These are phyloP conservation scores for Fusarium sororula DNA, from an alignment of 2,329 filamentous ascomycete genomes.

Conservation along the genomic window DNA sequence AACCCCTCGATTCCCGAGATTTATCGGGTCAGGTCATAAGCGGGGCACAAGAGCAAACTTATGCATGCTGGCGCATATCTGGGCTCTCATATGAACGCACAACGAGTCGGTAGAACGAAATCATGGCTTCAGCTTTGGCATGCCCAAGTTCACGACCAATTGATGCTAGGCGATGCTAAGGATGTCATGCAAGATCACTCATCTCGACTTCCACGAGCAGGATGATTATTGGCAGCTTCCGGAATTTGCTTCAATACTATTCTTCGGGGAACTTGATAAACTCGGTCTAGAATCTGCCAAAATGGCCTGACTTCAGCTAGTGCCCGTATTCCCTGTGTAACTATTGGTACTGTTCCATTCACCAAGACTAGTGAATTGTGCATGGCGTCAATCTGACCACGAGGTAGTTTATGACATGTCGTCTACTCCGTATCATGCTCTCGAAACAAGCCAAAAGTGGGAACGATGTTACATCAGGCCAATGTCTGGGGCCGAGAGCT, in stretches of 20 bases:
- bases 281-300: conserved; percentile 23
- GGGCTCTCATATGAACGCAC: background rate
- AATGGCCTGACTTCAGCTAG: conserved; percentile 22
- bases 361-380: background rate
- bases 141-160: background rate
- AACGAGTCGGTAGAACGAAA: background rate
- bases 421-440: background rate
- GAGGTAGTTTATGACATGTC: conserved; percentile 4
- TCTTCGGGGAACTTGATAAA: background rate
- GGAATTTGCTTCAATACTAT: background rate
- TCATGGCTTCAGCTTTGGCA: background rate
- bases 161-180: background rate
- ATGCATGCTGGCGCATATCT: conserved; percentile 17
- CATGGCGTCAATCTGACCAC: background rate
- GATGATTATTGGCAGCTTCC: background rate
- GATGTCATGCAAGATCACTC: background rate
- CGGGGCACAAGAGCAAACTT: conserved; percentile 29
- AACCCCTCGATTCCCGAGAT: conserved; percentile 32
- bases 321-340: conserved; percentile 20
- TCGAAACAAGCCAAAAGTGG: background rate
- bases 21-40: conserved; percentile 39
- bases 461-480: conserved; percentile 1
- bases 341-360: background rate
- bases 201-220: conserved; percentile 3
- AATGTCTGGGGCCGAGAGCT: background rate